phyloP scores from a whole-genome alignment of 148 eudicot genomes.

The Spergularia marina region DNA sequence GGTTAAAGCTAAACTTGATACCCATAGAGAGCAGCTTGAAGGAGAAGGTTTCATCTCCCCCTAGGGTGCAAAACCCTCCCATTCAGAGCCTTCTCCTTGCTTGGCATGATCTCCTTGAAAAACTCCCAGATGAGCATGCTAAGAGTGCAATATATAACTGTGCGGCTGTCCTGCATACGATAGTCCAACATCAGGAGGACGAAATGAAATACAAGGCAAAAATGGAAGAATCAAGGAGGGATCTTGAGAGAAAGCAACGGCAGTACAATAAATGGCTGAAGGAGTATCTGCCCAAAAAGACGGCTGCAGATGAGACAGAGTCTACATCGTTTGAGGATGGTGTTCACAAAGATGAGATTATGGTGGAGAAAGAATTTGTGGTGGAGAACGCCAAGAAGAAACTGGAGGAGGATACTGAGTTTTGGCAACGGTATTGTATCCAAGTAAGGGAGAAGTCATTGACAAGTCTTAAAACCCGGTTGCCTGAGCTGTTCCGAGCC shows the following conservation, averaged over 20 bases:
- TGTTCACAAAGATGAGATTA: conserved; percentile 31
- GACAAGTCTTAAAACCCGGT: conserved; percentile 51
- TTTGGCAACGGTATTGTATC: conserved; percentile 47
- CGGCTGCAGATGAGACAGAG: conserved; percentile 48
- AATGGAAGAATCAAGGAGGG: conserved; percentile 63
- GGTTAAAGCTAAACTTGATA: conserved; percentile 79
- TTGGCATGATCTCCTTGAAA: conserved; percentile 74
- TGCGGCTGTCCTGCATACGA: conserved; percentile 55
- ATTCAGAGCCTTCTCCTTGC: conserved; percentile 62
- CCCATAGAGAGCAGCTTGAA: conserved; percentile 81
- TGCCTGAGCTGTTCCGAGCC: conserved; percentile 74
- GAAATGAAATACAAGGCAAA: conserved; percentile 59
- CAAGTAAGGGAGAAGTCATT: conserved; percentile 84
- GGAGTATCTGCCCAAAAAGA: conserved; percentile 54
- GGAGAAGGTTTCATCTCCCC: conserved; percentile 83
- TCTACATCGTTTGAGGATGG: conserved; percentile 35
- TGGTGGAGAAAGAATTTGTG: conserved; percentile 43
- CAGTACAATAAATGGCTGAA: conserved; percentile 65
- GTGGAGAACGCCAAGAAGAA: conserved; percentile 56
- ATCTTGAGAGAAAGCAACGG: conserved; percentile 45
- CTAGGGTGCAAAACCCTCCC: conserved; percentile 62
- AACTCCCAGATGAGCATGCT: conserved; percentile 78
- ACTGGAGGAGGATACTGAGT: conserved; percentile 61
- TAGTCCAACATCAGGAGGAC: conserved; percentile 65
- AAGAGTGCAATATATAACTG: conserved; percentile 64